Percentiles rank a stretch among this genome's conserved stretches.
Conservation (phyloP, 1,284 basidiomycete genomes). For the Puccinia brachypodii region DNA sequence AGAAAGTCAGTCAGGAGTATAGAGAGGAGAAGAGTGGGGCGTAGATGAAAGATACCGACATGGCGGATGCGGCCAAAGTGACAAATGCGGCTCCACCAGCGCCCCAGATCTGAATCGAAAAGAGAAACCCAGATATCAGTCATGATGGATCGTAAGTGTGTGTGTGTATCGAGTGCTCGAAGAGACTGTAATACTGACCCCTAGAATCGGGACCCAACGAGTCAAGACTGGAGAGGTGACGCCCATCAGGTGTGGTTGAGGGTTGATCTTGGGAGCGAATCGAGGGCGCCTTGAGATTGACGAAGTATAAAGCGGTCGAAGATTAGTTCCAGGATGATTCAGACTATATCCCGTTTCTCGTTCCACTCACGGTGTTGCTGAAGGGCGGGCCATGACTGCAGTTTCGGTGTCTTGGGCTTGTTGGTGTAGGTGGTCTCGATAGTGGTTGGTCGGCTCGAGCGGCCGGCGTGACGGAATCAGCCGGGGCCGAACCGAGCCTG, state of each 20-base stretch:
- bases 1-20: background rate
- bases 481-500: background rate
- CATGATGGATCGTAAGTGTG: no score
- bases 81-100: slow-evolving; percentile 16
- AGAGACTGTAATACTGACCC: background rate
- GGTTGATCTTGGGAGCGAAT: slow-evolving; percentile 41
- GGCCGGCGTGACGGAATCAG: background rate
- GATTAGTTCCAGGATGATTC: background rate
- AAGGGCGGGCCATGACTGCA: slow-evolving; percentile 7
- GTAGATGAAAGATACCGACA: slow-evolving; percentile 1
- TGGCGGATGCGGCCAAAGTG: slow-evolving; percentile 34
- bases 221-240: slow-evolving; percentile 13
- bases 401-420: background rate
- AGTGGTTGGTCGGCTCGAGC: background rate
- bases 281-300: slow-evolving; percentile 6
- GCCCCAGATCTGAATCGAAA: slow-evolving; percentile 26
- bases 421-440: background rate
- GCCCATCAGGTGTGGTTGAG: slow-evolving; percentile 39
- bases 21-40: background rate
- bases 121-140: background rate
- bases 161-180: no score
- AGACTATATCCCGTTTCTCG: background rate
- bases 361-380: background rate
- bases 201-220: slow-evolving; percentile 35
- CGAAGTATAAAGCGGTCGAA: background rate